Evolutionary conservation across 768 basidiomycete species (phyloP), one percentile per base, ranked within the genome.

Genomic region (Suillus americanus): DNA sequence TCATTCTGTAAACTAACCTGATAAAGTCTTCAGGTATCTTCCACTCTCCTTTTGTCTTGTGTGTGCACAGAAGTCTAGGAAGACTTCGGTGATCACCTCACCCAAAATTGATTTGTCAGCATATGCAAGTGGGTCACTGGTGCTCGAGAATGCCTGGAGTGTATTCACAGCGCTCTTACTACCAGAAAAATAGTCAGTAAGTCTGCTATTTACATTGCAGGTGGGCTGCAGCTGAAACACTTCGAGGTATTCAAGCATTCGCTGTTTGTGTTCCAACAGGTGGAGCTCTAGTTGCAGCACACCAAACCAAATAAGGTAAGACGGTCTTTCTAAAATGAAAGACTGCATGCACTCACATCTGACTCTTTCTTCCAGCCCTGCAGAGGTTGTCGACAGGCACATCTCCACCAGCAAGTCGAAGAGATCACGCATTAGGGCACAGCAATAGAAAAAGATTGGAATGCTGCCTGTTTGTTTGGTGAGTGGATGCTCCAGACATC

Each of bases 331-430:
- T 40, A 40, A 16, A 40, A 16, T 5, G 6, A 40, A 14, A 16
- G 40, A 40, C 30, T 30, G 40, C 40, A 14, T 23, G 20, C 9
- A 66, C 71, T 53, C 65, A 72, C 66, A 66, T 50, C 68, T 68
- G 51, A 74, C 66, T 41, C 71, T 25, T 62, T 75, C 71, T 9
- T 65, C 67, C 5, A 74, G 62, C n/a, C 65, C 68, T 2, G 53
- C 66, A 14, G 72, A 68, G 8, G 70, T 73, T 13, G 50, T 60
- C 0, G 67, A 66, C 0, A 61, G 69, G 3, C 69, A 50, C 3
- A 75, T 7, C 65, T 74, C 72, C 23, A 71, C 57, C 20, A 75
- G 69, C 1, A 73, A 30, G 51, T 73, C 65, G 40, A 66, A 72
- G 3, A 75, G 70, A 2, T 74, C 69, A 7, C 66, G 57, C 0